These are phyloP conservation scores for Hypsizygus marmoreus DNA, from an alignment of 768 basidiomycete genomes.

Conservation along the genomic window DNA sequence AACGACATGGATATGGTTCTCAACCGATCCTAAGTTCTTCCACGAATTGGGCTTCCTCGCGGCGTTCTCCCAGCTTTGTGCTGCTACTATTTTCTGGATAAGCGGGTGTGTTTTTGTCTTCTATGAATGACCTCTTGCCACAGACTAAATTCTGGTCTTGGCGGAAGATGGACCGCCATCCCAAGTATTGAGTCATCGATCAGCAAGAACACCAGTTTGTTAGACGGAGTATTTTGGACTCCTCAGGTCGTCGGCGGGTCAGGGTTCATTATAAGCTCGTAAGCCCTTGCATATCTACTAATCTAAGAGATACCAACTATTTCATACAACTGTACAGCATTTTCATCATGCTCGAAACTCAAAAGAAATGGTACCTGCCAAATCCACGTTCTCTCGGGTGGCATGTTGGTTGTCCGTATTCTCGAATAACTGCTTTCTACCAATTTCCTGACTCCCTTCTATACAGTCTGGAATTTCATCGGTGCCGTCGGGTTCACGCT, in stretches of 20 bases:
- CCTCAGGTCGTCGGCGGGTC: conserved; percentile 64
- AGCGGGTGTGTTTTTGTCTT: conserved; percentile 33
- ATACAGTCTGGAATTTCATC: conserved; percentile 58
- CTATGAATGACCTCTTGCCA: conserved; percentile 9
- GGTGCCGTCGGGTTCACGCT: conserved; percentile 60
- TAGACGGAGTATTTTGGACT: conserved; percentile 58
- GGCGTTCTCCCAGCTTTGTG: conserved; percentile 51
- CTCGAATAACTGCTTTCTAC: background rate
- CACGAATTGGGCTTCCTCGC: conserved; percentile 52
- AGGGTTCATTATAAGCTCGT: conserved; percentile 58
- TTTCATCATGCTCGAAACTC: conserved; percentile 54
- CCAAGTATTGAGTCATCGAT: conserved; percentile 36
- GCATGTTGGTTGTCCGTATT: conserved; percentile 46
- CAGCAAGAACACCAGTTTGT: conserved; percentile 24
- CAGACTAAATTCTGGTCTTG: too few relatives aligned
- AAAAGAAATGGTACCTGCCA: conserved; percentile 55
- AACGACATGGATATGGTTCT: conserved; percentile 39
- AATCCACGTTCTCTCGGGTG: conserved; percentile 50
- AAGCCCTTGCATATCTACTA: conserved; percentile 10
- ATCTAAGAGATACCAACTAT: background rate
- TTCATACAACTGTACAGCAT: background rate
- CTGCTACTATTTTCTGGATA: conserved; percentile 66
- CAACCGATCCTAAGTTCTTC: conserved; percentile 35
- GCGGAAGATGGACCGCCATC: conserved; percentile 36
- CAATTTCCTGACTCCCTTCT: background rate